These are phyloP conservation scores for Amanita fuliginea DNA, from an alignment of 768 basidiomycete genomes.

Conservation along the genomic window DNA sequence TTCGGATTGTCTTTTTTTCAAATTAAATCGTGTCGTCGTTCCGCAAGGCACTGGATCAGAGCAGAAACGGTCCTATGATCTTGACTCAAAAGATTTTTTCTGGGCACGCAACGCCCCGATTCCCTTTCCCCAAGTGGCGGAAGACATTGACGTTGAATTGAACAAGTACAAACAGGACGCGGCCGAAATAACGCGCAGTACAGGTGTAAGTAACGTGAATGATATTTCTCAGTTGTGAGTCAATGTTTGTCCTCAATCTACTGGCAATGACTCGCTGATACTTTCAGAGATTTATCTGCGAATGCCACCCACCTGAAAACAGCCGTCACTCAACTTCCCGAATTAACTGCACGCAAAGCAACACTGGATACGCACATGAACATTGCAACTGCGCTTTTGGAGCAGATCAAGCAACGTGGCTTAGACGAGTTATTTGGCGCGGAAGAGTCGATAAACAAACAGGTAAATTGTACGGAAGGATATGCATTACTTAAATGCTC, in stretches of 20 bases:
- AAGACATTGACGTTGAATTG: slow-evolving; percentile 89
- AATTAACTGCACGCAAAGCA: slow-evolving; percentile 92
- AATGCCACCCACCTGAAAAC: slow-evolving; percentile 94
- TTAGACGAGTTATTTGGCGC: slow-evolving; percentile 96
- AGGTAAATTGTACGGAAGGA: slow-evolving; percentile 31
- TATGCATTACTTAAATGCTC: not conserved
- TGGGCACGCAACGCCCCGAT: slow-evolving; percentile 95
- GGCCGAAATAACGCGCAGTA: slow-evolving; percentile 91
- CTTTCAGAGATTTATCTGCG: slow-evolving; percentile 68
- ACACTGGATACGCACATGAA: slow-evolving; percentile 99
- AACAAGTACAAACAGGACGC: slow-evolving; percentile 93
- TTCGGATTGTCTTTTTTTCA: slow-evolving; percentile 95
- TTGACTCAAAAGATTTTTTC: slow-evolving; percentile 98
- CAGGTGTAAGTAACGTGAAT: slow-evolving; percentile 91
- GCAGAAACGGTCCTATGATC: slow-evolving; percentile 78
- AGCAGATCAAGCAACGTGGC: slow-evolving; percentile 90
- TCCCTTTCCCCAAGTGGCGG: slow-evolving; percentile 97
- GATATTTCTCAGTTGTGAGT: slow-evolving; percentile 89
- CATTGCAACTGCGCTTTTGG: slow-evolving; percentile 89
- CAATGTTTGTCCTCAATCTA: not conserved
- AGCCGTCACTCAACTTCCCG: slow-evolving; percentile 93
- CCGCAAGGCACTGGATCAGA: slow-evolving; percentile 40
- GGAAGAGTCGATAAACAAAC: slow-evolving; percentile 84
- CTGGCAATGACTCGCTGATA: not conserved
- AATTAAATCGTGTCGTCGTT: slow-evolving; percentile 88